phyloP scores from a whole-genome alignment of 2,329 filamentous ascomycete species.

The Orbilia blumenaviensis region DNA sequence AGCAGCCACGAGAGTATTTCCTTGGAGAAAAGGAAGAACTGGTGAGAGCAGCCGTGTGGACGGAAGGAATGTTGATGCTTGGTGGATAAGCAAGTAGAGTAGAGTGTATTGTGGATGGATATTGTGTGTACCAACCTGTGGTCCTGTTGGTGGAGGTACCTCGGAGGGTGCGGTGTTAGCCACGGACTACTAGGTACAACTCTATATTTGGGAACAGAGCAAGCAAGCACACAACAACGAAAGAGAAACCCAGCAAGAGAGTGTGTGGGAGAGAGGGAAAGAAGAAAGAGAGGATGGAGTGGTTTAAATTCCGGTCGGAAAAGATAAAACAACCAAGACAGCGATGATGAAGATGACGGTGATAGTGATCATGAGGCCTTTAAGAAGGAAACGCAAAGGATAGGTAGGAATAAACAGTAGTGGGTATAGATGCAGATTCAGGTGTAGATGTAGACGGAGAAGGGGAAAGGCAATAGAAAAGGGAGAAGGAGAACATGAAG shows the following conservation, averaged over 20 bases:
- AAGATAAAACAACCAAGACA: too few relatives aligned
- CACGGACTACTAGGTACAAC: slow-evolving; percentile 43
- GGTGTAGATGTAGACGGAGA: too few relatives aligned
- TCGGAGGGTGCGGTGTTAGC: slow-evolving; percentile 37
- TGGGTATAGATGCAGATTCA: too few relatives aligned
- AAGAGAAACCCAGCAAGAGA: not conserved
- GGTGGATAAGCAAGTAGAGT: too few relatives aligned
- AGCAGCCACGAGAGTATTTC: slow-evolving; percentile 18
- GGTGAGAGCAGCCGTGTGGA: not conserved
- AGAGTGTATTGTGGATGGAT: not conserved
- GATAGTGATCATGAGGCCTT: too few relatives aligned
- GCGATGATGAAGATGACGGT: too few relatives aligned
- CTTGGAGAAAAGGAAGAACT: not conserved
- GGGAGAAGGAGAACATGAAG: not conserved
- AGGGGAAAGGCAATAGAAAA: not conserved
- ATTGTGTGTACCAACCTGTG: slow-evolving; percentile 48
- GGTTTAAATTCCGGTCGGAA: too few relatives aligned
- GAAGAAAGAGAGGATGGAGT: not conserved
- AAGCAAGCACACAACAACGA: slow-evolving; percentile 25
- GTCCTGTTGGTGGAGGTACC: slow-evolving; percentile 50
- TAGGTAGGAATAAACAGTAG: too few relatives aligned
- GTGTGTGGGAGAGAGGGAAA: not conserved
- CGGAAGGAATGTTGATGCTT: slow-evolving; percentile 7
- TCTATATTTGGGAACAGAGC: slow-evolving; percentile 48
- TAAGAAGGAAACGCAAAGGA: too few relatives aligned